phyloP scores from a whole-genome alignment of 768 basidiomycete genomes.

The Amanita fuliginea region DNA sequence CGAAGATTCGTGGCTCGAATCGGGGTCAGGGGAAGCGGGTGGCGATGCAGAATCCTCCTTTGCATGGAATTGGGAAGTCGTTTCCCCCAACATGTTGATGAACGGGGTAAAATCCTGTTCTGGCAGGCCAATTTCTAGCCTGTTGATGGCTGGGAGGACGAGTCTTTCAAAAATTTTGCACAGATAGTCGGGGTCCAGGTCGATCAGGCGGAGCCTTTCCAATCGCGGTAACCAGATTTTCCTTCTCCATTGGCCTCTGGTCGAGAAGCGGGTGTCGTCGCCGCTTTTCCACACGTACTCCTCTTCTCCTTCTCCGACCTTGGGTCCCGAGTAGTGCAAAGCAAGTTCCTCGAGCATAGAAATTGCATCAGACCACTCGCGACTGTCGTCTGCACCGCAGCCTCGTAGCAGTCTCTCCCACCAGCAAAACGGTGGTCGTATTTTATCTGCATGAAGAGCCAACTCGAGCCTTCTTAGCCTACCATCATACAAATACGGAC shows the following conservation, averaged over 20 bases:
- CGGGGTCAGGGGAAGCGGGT: slow-evolving; percentile 1
- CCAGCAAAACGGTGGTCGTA: slow-evolving; percentile 40
- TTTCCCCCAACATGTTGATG: slow-evolving; percentile 24
- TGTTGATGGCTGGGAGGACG: slow-evolving; percentile 30
- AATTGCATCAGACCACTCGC: not conserved
- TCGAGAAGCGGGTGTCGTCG: slow-evolving; percentile 13
- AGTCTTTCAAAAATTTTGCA: slow-evolving; percentile 34
- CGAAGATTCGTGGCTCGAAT: not conserved
- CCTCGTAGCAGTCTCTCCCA: slow-evolving; percentile 45
- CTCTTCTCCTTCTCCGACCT: slow-evolving; percentile 20
- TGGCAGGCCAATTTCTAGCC: slow-evolving; percentile 40
- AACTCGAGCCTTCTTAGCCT: slow-evolving; percentile 40
- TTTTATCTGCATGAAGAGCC: slow-evolving; percentile 47
- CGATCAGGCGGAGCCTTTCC: slow-evolving; percentile 36
- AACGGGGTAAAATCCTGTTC: slow-evolving; percentile 43
- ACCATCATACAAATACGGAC: slow-evolving; percentile 33
- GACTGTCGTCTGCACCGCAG: slow-evolving; percentile 14
- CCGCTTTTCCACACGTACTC: slow-evolving; percentile 23
- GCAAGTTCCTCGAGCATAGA: slow-evolving; percentile 33
- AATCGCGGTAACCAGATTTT: slow-evolving; percentile 26
- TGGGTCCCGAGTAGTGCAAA: slow-evolving; percentile 52
- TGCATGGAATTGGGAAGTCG: slow-evolving; percentile 1
- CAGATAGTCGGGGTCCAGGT: slow-evolving; percentile 46
- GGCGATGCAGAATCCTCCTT: not conserved
- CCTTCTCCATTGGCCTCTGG: not conserved